A percentile compares a stretch with the other conserved stretches of the same genome.
Conservation (phyloP, 805 yeast genomes). For the Metschnikowia vanudenii region DNA sequence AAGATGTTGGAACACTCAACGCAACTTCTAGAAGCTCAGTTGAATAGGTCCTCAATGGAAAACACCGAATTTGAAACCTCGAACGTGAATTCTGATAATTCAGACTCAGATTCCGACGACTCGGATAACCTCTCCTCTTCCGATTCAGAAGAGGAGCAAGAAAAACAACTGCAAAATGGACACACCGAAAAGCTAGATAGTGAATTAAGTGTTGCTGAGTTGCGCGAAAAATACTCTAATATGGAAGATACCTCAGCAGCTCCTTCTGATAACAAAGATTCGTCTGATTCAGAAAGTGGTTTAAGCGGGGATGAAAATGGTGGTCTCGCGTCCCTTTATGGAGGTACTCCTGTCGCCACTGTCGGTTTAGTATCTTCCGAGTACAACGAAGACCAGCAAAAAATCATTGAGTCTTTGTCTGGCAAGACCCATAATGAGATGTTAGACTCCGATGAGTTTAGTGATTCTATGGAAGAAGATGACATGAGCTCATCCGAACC, state of each 20-base stretch:
- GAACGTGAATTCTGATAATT: constrained; percentile 22
- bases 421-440: constrained; percentile 17
- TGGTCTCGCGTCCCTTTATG: constrained; percentile 36
- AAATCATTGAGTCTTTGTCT: constrained; percentile 24
- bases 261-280: constrained; percentile 19
- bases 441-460: constrained; percentile 21
- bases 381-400: constrained; percentile 35
- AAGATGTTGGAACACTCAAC: constrained; percentile 91
- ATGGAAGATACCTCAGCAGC: constrained; percentile 23
- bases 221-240: constrained; percentile 54
- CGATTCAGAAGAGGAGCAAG: constrained; percentile 17
- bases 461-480: constrained; percentile 21
- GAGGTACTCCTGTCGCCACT: constrained; percentile 12
- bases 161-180: not conserved
- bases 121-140: constrained; percentile 23
- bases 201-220: constrained; percentile 53
- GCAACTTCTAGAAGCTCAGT: constrained; percentile 81
- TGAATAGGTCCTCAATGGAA: constrained; percentile 39
- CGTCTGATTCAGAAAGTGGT: constrained; percentile 10
- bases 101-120: constrained; percentile 17
- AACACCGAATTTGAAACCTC: constrained; percentile 27
- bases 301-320: not conserved
- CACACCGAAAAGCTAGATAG: constrained; percentile 38
- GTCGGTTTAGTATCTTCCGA: constrained; percentile 15
- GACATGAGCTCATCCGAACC: constrained; percentile 11